These are phyloP conservation scores for Nitzschia putrida DNA, from an alignment of 108 stramenopile genomes.

Conservation along the genomic window DNA sequence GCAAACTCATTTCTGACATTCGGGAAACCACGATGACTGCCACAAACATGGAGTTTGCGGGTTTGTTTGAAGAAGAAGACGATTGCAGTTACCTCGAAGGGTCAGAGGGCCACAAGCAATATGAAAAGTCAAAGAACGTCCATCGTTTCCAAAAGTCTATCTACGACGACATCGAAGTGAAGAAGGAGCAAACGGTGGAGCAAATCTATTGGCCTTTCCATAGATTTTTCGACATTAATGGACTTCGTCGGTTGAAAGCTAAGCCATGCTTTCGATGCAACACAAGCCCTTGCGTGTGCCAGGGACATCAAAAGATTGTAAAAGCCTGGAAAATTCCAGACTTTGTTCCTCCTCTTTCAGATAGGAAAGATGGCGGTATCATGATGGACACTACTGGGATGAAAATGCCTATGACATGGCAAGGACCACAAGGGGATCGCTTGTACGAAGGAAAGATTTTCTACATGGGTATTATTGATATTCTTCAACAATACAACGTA, in stretches of 20 bases:
- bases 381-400: slow-evolving; percentile 79
- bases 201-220: slow-evolving; percentile 91
- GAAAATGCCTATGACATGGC: slow-evolving; percentile 48
- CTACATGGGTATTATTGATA: slow-evolving; percentile 96
- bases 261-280: slow-evolving; percentile 26
- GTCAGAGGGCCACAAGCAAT: slow-evolving; percentile 24
- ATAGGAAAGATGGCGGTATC: slow-evolving; percentile 84
- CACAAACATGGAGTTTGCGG: slow-evolving; percentile 30
- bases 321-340: slow-evolving; percentile 47
- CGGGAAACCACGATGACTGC: slow-evolving; percentile 73
- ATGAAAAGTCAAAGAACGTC: slow-evolving; percentile 9
- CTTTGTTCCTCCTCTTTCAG: slow-evolving; percentile 71
- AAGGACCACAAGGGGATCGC: slow-evolving; percentile 52
- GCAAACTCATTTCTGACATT: slow-evolving; percentile 80
- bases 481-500: slow-evolving; percentile 94
- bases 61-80: slow-evolving; percentile 68
- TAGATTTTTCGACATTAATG: slow-evolving; percentile 74
- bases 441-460: slow-evolving; percentile 84
- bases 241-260: slow-evolving; percentile 65
- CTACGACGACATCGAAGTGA: slow-evolving; percentile 50
- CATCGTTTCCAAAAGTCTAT: slow-evolving; percentile 20
- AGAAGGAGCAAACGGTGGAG: slow-evolving; percentile 75
- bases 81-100: slow-evolving; percentile 81
- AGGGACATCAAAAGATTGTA: slow-evolving; percentile 24
- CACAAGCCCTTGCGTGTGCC: slow-evolving; percentile 32